Base-by-base conservation (phyloP, 768 basidiomycete genomes). In the Mycena rebaudengoi region DNA sequence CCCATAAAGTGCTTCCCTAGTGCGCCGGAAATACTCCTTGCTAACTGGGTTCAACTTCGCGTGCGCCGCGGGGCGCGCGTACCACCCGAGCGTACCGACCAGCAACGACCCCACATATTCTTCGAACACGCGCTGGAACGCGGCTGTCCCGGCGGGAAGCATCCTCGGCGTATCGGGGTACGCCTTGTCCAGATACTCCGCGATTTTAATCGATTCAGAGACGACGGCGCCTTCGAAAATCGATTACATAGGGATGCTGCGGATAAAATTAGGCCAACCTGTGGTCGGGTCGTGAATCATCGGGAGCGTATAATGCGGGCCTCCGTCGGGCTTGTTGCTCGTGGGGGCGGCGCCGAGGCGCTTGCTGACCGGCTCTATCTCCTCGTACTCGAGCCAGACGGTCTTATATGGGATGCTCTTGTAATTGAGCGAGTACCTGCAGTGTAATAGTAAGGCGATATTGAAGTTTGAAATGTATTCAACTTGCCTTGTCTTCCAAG, bases 331-430 rank as follows among this genome's bases (percentile, higher is more conserved):
- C 21, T 69, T 71, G 39, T 49, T 69, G n/a, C 29, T 32, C 1
- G 75, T 77, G n/a, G 76, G 73, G 4, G 48, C 37, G 0, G 72
- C 73, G 21, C 78, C 76, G 41, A 79, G 56, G 48, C 75, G 68
- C 39, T 67, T 69, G 68, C 68, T 53, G 37, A 64, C 50, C 1
- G 43, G n/a, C 53, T 62, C 78, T 58, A 85, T 79, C 40, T 83
- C 80, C 2, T 79, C 80, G 54, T 72, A 80, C 53, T 82, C 82
- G 25, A 83, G 69, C 81, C 81, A 82, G 25, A 73, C 71, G 12
- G 81, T 82, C 69, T 68, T 76, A 70, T 77, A 78, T 2, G 75
- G 14, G 3, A 69, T 20, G 29, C 68, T 56, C 29, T 69, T 67
- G 48, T 45, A 68, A 35, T 65, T 65, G 16, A 65, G 59, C 18